These are phyloP conservation scores for Apophysomyces elegans DNA, from an alignment of 371 early-diverging fungal genomes.

Conservation along the genomic window DNA sequence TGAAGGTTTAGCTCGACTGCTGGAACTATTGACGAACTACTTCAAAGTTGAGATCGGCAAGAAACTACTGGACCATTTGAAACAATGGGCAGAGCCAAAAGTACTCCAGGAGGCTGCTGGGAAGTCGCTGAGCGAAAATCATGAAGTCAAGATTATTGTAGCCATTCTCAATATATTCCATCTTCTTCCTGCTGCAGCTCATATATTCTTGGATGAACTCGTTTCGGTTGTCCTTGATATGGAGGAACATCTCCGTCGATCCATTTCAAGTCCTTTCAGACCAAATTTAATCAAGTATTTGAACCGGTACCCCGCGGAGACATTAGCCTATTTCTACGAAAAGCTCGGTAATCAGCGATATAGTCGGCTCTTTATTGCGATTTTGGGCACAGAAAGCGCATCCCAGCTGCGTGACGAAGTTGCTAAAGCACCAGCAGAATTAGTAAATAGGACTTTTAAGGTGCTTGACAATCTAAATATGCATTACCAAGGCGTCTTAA, in stretches of 20 bases:
- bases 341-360: conserved; percentile 59
- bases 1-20: conserved; percentile 91
- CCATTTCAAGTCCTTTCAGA: conserved; percentile 92
- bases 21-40: conserved; percentile 94
- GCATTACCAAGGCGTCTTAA: conserved; percentile 66
- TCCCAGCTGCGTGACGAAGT: conserved; percentile 74
- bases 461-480: conserved; percentile 34
- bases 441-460: conserved; percentile 63
- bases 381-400: conserved; percentile 68
- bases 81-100: conserved; percentile 89
- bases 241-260: conserved; percentile 82
- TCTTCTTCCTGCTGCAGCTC: conserved; percentile 90
- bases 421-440: conserved; percentile 56
- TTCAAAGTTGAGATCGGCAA: conserved; percentile 98
- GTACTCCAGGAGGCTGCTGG: conserved; percentile 82
- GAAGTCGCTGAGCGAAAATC: conserved; percentile 83
- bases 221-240: conserved; percentile 84
- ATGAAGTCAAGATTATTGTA: conserved; percentile 91
- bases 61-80: conserved; percentile 95
- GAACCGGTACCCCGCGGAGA: conserved; percentile 84
- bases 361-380: conserved; percentile 72
- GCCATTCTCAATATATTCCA: conserved; percentile 94
- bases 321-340: conserved; percentile 86
- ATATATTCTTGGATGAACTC: conserved; percentile 89
- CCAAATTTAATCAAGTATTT: conserved; percentile 88